phyloP scores from a whole-genome alignment of 345 rosid genomes.

The Citrus medica region DNA sequence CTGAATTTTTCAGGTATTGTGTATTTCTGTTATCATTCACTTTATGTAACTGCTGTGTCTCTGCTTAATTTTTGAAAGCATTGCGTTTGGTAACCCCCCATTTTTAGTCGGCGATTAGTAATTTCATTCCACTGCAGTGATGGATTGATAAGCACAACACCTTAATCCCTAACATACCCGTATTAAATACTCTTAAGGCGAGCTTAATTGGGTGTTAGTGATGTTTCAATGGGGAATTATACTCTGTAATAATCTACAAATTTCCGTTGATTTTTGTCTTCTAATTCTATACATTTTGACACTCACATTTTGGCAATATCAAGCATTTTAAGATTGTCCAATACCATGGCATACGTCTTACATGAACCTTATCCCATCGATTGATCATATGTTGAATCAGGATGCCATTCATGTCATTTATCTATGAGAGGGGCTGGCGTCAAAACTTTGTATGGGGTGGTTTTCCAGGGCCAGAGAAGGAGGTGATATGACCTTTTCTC shows the following conservation, averaged over 20 bases:
- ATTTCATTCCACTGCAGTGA: no score
- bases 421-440: slow-evolving; percentile 97
- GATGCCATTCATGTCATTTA: slow-evolving; percentile 59
- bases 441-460: slow-evolving; percentile 74
- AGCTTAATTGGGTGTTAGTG: not conserved
- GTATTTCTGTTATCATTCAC: not conserved
- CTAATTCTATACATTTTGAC: not conserved
- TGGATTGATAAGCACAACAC: no score
- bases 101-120: no score
- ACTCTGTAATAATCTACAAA: not conserved
- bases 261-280: no score
- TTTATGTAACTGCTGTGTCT: not conserved
- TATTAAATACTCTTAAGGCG: not conserved
- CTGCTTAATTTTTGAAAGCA: not conserved
- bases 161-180: no score
- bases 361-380: not conserved
- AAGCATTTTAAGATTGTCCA: not conserved
- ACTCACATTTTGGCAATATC: not conserved
- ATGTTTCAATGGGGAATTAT: not conserved
- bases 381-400: slow-evolving; percentile 33
- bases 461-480: slow-evolving; percentile 85
- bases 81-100: no score
- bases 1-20: slow-evolving; percentile 52
- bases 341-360: not conserved
- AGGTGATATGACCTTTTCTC: slow-evolving; percentile 41